Evolutionary conservation across 192 early-diverging fungal genomes (phyloP), one percentile per base, ranked within the genome.

Genomic region (Mortierella claussenii): DNA sequence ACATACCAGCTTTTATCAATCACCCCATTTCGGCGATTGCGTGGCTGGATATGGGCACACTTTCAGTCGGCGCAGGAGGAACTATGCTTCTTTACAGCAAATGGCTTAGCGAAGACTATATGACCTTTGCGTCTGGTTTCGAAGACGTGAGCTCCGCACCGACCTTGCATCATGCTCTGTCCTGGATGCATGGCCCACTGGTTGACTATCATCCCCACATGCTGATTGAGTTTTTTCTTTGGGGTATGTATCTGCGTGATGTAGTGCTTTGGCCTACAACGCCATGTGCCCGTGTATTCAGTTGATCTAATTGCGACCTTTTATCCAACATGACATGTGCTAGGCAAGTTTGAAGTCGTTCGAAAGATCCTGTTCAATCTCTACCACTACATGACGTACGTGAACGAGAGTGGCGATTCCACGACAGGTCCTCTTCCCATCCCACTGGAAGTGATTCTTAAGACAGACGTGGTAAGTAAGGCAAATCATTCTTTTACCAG

Each of bases 141-240:
- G 55, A 63, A 26, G 44, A 40, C 4, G 50, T 80, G 15, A 46
- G 17, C 23, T 45, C 48, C 23, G 69, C 79, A 23, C 82, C 84
- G 20, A 88, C 83, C n/a, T 63, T 89, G 0, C 86, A 80, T 46
- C 82, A 89, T 48, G 65, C 84, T 1, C 68, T 86, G 10, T 80
- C 80, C 12, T 43, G 69, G 17, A 78, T 83, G 60, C 85, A 89
- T 67, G 88, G 88, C 0, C 83, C 91, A 2, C 78, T 95, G 6
- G 89, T 88, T 2, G 88, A 91, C 56, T 90, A 94, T 59, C 91
- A 95, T 62, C 93, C 93, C 13, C 69, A 80, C 21, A 66, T 91
- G 15, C 60, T 95, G 45, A 68, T 88, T 9, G 85, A 93, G 31
- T 89, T 92, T 68, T 69, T 95, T 31, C 58, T 93, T 58, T 93